Evolutionary conservation across 345 rosid genomes (phyloP).

Genomic region (Salix udensis): DNA sequence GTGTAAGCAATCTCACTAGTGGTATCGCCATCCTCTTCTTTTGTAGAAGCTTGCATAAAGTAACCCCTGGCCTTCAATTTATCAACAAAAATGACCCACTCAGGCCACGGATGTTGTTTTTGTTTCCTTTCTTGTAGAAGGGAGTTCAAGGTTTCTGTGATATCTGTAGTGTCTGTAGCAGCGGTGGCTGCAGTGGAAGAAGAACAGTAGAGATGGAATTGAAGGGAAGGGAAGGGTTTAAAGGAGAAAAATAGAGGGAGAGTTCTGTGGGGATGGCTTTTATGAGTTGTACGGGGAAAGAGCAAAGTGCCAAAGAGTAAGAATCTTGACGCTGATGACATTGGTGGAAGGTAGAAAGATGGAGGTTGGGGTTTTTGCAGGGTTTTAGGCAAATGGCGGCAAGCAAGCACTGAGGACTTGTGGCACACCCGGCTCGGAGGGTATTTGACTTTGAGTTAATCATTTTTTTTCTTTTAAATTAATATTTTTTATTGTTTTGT

Average conservation of each 20-base stretch:
- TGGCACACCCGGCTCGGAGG: not conserved
- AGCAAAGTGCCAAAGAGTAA: slow-evolving; percentile 38
- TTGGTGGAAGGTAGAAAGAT: slow-evolving; percentile 12
- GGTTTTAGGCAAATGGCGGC: not conserved
- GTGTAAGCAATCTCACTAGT: slow-evolving; percentile 28
- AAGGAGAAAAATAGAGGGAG: slow-evolving; percentile 24
- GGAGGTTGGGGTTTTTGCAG: not conserved
- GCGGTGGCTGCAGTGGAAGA: slow-evolving; percentile 15
- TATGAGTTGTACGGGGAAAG: slow-evolving; percentile 25
- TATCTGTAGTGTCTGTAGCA: slow-evolving; percentile 11
- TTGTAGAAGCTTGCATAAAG: slow-evolving; percentile 25
- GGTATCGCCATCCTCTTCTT: not conserved
- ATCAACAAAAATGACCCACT: slow-evolving; percentile 78
- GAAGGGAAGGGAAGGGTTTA: slow-evolving; percentile 7
- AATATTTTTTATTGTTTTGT: too few relatives aligned
- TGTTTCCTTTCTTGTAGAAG: slow-evolving; percentile 8
- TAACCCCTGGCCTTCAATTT: slow-evolving; percentile 65
- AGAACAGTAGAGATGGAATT: slow-evolving; percentile 8
- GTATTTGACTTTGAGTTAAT: too few relatives aligned
- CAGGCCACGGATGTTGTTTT: slow-evolving; percentile 73
- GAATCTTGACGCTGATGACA: slow-evolving; percentile 50
- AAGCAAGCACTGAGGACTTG: not conserved
- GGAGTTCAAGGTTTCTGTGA: slow-evolving; percentile 13
- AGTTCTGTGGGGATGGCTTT: slow-evolving; percentile 2
- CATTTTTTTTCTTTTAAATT: too few relatives aligned